These are phyloP conservation scores for Panaeolus cyanescens DNA, from an alignment of 768 basidiomycete genomes.

Conservation along the genomic window DNA sequence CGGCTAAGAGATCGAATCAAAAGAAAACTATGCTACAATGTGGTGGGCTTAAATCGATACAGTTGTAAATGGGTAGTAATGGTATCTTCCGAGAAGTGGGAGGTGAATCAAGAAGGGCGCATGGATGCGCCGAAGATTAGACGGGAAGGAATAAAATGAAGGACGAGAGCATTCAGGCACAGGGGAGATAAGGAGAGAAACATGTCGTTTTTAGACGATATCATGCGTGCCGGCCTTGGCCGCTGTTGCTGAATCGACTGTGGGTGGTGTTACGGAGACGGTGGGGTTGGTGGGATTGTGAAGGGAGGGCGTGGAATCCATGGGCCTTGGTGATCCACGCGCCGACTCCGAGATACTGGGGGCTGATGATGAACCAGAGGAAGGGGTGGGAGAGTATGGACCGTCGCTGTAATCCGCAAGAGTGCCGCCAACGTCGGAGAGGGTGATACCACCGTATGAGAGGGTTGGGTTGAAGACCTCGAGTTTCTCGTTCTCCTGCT, in stretches of 20 bases:
- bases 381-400: conserved; percentile 32
- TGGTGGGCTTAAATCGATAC: conserved; percentile 2
- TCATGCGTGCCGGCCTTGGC: conserved; percentile 24
- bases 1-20: not conserved
- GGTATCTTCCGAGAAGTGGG: conserved; percentile 6
- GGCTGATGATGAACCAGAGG: conserved; percentile 37
- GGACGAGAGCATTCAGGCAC: conserved; percentile 2
- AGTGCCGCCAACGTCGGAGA: conserved; percentile 40
- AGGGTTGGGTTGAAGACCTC: conserved; percentile 32
- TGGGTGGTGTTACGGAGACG: conserved; percentile 2
- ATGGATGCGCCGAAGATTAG: not conserved
- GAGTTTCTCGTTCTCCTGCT: conserved; percentile 36
- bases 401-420: conserved; percentile 36
- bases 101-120: not conserved
- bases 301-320: conserved; percentile 23
- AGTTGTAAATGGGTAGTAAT: not conserved
- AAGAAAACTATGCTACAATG: conserved; percentile 14
- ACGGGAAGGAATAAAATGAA: conserved; percentile 3
- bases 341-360: conserved; percentile 32
- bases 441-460: conserved; percentile 36
- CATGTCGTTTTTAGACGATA: conserved; percentile 16
- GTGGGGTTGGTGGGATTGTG: conserved; percentile 32
- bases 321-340: conserved; percentile 18
- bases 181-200: not conserved
- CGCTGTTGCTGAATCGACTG: conserved; percentile 9